Evolutionary conservation across 2,329 filamentous ascomycete genomes (phyloP).

Genomic region (Epichloe coenophiala): DNA sequence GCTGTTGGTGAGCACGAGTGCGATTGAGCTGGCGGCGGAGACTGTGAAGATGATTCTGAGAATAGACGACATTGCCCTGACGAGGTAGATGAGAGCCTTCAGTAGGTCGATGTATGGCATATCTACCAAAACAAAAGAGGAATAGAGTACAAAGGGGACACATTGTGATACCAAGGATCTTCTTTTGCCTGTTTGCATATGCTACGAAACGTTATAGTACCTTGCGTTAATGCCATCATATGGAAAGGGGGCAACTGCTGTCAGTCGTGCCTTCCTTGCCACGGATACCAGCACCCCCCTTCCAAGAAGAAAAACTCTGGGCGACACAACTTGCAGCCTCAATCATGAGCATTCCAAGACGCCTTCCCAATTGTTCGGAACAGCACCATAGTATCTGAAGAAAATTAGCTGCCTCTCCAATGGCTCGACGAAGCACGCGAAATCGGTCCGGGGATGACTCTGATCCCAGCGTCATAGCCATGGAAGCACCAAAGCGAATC

Average conservation of each 20-base stretch:
- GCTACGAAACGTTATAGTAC: background rate
- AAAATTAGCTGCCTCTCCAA: background rate
- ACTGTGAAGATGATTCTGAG: conserved; percentile 88
- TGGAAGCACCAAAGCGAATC: conserved; percentile 16
- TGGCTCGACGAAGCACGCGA: conserved; percentile 9
- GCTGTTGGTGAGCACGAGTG: conserved; percentile 89
- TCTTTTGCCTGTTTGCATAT: background rate
- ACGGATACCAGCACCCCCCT: background rate
- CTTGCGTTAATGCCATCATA: background rate
- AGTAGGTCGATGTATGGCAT: conserved; percentile 24
- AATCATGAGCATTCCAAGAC: too few relatives aligned
- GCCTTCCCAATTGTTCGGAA: background rate
- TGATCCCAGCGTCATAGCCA: conserved; percentile 11
- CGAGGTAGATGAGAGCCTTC: conserved; percentile 27
- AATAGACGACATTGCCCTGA: conserved; percentile 54
- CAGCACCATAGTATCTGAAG: background rate
- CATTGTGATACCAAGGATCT: conserved; percentile 4
- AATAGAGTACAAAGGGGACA: conserved; percentile 6
- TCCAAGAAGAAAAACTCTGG: too few relatives aligned
- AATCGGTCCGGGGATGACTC: conserved; percentile 9
- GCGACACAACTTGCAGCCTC: too few relatives aligned
- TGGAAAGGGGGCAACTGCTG: background rate
- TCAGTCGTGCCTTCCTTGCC: background rate
- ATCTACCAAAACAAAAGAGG: conserved; percentile 11
- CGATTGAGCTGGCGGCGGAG: conserved; percentile 92